Conservation (phyloP, 2,329 filamentous ascomycete genomes). For the Xylaria sp. region DNA sequence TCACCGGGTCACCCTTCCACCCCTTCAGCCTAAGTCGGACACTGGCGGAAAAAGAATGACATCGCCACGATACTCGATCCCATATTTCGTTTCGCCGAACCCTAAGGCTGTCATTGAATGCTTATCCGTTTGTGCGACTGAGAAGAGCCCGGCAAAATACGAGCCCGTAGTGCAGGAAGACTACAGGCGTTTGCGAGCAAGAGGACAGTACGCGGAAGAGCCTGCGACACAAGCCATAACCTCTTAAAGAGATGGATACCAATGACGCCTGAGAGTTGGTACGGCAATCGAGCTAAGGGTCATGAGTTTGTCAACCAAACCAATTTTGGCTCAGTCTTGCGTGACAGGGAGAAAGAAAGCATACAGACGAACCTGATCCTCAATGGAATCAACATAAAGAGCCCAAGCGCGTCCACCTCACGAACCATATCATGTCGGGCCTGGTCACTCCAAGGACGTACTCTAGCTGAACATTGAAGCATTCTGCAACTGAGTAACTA, state of each 20-base stretch:
- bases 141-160: constrained; percentile 51
- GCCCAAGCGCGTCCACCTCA: no score
- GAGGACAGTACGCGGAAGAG: constrained; percentile 33
- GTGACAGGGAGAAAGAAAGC: no score
- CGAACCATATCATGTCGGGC: no score
- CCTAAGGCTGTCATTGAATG: constrained; percentile 54
- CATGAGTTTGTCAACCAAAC: no score
- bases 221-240: neutral
- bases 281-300: neutral
- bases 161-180: constrained; percentile 42
- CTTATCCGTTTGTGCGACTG: constrained; percentile 49
- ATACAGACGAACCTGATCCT: no score
- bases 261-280: neutral
- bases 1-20: constrained; percentile 54
- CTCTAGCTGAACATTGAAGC: no score
- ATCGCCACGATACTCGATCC: constrained; percentile 58
- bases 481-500: no score
- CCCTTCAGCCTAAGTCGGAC: constrained; percentile 39
- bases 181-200: constrained; percentile 34
- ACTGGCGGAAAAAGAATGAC: constrained; percentile 47
- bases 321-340: no score
- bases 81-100: constrained; percentile 60
- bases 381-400: no score
- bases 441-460: no score
- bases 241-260: neutral